phyloP scores from a whole-genome alignment of 1,139 yeast species.

The Scheffersomyces parashehatae region DNA sequence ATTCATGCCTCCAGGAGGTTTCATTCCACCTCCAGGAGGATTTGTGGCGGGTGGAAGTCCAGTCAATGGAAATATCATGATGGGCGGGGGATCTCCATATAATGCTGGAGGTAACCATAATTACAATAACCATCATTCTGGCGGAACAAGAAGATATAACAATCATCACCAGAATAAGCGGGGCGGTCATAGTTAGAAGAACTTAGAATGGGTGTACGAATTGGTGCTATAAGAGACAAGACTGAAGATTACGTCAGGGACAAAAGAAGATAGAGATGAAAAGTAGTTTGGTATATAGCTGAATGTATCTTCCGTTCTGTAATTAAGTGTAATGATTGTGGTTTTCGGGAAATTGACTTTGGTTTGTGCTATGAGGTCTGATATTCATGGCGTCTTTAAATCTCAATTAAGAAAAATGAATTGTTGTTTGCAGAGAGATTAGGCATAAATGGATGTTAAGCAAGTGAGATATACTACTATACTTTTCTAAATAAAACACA shows the following conservation, averaged over 20 bases:
- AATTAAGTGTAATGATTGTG: no score
- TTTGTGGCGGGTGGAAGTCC: constrained; percentile 36
- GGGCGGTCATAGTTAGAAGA: constrained; percentile 10
- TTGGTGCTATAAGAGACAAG: no score
- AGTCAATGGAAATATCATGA: constrained; percentile 26
- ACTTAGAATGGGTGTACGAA: neutral
- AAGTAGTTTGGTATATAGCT: neutral
- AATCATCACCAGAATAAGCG: constrained; percentile 7
- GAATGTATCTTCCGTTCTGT: neutral
- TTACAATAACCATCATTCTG: constrained; percentile 9
- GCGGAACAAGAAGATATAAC: constrained; percentile 10
- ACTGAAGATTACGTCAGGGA: neutral
- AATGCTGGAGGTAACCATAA: constrained; percentile 6
- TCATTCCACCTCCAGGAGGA: constrained; percentile 40
- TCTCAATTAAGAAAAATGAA: no score
- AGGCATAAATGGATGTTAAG: no score
- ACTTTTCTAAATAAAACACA: no score
- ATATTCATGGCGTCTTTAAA: no score
- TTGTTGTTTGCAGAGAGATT: no score
- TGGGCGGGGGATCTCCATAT: constrained; percentile 16
- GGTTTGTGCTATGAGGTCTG: no score
- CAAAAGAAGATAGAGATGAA: neutral
- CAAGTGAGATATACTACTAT: no score
- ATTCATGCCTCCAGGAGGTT: constrained; percentile 35
- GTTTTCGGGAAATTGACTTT: no score